Evolutionary conservation across 192 early-diverging fungal species (phyloP).

Genomic region (Coemansia sp.): DNA sequence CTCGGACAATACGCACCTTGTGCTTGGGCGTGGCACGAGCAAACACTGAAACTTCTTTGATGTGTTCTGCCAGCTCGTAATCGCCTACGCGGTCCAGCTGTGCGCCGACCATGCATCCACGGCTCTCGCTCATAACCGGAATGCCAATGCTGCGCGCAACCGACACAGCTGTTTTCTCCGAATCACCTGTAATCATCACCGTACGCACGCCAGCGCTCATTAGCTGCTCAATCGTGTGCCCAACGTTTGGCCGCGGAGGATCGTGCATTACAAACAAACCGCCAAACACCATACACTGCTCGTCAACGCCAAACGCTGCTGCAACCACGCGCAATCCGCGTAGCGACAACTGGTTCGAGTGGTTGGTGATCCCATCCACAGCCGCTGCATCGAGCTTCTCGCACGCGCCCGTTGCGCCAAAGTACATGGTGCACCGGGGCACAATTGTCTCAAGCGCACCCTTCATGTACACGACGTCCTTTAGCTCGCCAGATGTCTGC

Average conservation of each 20-base stretch:
- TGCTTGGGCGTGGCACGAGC: conserved; percentile 82
- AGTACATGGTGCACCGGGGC: conserved; percentile 66
- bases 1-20: conserved; percentile 89
- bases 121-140: conserved; percentile 47
- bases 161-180: conserved; percentile 83
- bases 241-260: conserved; percentile 80
- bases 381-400: conserved; percentile 58
- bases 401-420: conserved; percentile 51
- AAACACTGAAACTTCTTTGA: conserved; percentile 67
- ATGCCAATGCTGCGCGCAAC: conserved; percentile 89
- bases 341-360: conserved; percentile 67
- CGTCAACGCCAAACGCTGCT: conserved; percentile 68
- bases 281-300: conserved; percentile 66
- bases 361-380: conserved; percentile 59
- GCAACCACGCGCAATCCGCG: conserved; percentile 86
- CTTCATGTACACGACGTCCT: conserved; percentile 67
- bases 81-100: conserved; percentile 71
- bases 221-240: conserved; percentile 69
- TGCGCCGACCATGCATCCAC: conserved; percentile 67
- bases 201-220: conserved; percentile 80
- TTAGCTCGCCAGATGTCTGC: neutral
- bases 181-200: conserved; percentile 99
- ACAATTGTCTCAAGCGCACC: conserved; percentile 84
- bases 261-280: conserved; percentile 90
- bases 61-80: conserved; percentile 61